phyloP scores from a whole-genome alignment of 1,139 yeast species.

The Hansenula anomala region DNA sequence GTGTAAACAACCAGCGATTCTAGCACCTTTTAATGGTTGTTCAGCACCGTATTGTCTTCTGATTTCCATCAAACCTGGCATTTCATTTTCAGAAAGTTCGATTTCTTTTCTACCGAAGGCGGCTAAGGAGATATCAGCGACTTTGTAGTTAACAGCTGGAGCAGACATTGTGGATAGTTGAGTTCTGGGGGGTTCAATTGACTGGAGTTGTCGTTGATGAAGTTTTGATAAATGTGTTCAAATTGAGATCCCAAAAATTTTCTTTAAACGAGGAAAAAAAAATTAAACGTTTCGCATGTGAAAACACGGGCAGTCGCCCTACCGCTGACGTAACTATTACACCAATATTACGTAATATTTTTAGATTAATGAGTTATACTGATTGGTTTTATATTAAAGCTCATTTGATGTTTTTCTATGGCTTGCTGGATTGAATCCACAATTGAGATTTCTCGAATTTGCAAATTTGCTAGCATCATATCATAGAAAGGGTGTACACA shows the following conservation, averaged over 20 bases:
- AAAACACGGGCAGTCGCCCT: neutral
- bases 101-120: conserved; percentile 99
- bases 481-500: too few relatives aligned
- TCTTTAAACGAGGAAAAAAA: neutral
- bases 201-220: neutral
- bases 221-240: neutral
- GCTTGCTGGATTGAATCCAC: too few relatives aligned
- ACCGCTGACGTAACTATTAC: too few relatives aligned
- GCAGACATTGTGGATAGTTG: conserved; percentile 37
- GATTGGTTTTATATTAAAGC: too few relatives aligned
- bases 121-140: conserved; percentile 97
- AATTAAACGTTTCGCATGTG: neutral
- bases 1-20: conserved; percentile 99
- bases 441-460: too few relatives aligned
- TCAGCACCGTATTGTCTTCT: conserved; percentile 87
- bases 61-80: conserved; percentile 99
- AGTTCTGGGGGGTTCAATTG: neutral
- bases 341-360: too few relatives aligned
- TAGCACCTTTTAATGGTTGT: conserved; percentile 97
- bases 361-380: too few relatives aligned
- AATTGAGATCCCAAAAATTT: neutral
- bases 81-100: conserved; percentile 98
- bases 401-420: too few relatives aligned
- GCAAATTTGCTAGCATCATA: too few relatives aligned
- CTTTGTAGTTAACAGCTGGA: conserved; percentile 77